Evolutionary conservation across 2,329 filamentous ascomycete species (phyloP).

Genomic region (Trichoderma atrobrunneum): DNA sequence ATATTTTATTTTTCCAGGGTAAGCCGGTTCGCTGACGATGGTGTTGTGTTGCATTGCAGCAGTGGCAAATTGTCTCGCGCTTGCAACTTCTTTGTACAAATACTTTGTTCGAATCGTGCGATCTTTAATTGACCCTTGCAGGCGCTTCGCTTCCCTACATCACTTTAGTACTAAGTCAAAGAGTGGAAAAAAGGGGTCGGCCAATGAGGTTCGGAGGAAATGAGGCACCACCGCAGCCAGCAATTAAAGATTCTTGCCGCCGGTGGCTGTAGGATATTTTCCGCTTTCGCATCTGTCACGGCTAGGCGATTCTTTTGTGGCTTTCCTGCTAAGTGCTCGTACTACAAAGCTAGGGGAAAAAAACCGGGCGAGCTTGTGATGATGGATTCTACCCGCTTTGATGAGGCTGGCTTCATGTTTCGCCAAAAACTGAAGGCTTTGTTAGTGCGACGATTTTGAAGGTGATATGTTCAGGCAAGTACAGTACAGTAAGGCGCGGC

Average conservation of each 20-base stretch:
- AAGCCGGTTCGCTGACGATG: background rate
- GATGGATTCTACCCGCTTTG: background rate
- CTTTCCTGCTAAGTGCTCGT: background rate
- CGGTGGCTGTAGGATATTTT: background rate
- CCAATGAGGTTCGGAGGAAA: background rate
- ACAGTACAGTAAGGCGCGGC: background rate
- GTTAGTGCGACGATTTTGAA: background rate
- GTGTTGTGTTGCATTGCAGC: background rate
- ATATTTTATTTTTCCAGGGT: background rate
- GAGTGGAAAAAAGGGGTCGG: conserved; percentile 11
- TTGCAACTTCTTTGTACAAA: background rate
- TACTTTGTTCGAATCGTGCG: background rate
- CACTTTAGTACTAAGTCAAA: background rate
- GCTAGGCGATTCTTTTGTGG: background rate
- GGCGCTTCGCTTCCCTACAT: conserved; percentile 5
- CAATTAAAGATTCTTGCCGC: background rate
- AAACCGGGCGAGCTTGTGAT: background rate
- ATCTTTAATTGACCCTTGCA: background rate
- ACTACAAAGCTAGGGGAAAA: background rate
- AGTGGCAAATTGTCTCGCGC: background rate
- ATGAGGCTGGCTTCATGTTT: background rate
- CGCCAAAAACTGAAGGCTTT: background rate
- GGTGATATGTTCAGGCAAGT: background rate
- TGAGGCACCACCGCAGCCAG: conserved; percentile 9
- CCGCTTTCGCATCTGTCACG: background rate